Evolutionary conservation across 441 rosid genomes (phyloP), one percentile per base, ranked within the genome.

Genomic region (Geranium incanum): DNA sequence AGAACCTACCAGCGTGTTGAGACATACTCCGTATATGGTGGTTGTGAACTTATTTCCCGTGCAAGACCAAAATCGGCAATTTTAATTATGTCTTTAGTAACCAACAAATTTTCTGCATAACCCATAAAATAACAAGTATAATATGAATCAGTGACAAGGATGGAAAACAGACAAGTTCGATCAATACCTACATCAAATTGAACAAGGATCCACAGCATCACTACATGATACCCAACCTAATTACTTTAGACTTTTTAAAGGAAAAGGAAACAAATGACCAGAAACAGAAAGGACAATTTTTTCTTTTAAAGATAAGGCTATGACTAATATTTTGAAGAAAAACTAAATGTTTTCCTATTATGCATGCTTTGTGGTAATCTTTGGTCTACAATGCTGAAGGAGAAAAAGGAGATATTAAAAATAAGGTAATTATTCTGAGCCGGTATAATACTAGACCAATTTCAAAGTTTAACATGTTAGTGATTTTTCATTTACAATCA

Each of bases 31-130:
- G 97, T 94, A 59, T 82, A 94, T 4, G 98, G 98, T 33, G 99
- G 97, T 64, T 81, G 86, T 0, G 98, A 90, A 78, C 78, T 75
- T 15, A 92, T 82, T 80, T 95, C 97, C 50, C 98, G 87, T 57
- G 93, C 99, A 75, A 95, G 89, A 70, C 99, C 99, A 79, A 95
- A 90, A 85, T 95, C 99, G 75, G 98, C 99, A 82, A 95, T 85
- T 81, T 92, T 95, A 74, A 95, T 86, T 41, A 78, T 59, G 69
- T 82, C 86, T 85, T 91, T 90, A 0, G 95, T 71, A 68, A 90
- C 96, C 80, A 95, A 81, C 71, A 95, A 68, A 75, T 92, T 92
- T 80, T 95, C 97, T 92, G 82, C 64, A 77, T 43, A 50, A 59
- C 19, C 28, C 64, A 8, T n/a, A 52, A 16, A 15, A 52, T 52